Evolutionary conservation across 2,329 filamentous ascomycete genomes (phyloP).

Genomic region (Fusarium sp.): DNA sequence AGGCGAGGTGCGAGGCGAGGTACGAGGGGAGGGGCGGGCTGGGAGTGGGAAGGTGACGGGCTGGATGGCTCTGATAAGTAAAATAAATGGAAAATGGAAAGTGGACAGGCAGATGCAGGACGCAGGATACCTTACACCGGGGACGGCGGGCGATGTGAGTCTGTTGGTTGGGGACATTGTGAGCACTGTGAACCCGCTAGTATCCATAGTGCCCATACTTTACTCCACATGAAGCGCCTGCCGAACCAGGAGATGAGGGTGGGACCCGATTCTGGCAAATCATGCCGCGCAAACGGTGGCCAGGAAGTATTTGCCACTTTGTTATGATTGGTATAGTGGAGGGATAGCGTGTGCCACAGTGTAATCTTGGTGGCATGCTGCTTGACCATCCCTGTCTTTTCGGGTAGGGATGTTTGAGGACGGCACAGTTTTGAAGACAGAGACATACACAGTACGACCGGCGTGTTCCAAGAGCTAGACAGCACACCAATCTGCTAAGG

Average conservation of each 20-base stretch:
- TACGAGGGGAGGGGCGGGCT: constrained; percentile 45
- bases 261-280: constrained; percentile 48
- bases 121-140: constrained; percentile 30
- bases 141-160: constrained; percentile 46
- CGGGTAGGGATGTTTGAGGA: constrained; percentile 30
- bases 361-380: constrained; percentile 49
- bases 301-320: constrained; percentile 49
- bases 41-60: constrained; percentile 39
- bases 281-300: constrained; percentile 35
- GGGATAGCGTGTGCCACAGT: constrained; percentile 44
- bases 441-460: constrained; percentile 33
- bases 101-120: constrained; percentile 17
- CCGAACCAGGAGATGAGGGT: constrained; percentile 41
- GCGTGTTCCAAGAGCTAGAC: constrained; percentile 29
- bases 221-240: constrained; percentile 36
- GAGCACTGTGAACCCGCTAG: constrained; percentile 33
- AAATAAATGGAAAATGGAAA: constrained; percentile 26
- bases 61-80: constrained; percentile 42
- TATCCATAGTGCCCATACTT: constrained; percentile 15
- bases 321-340: constrained; percentile 47
- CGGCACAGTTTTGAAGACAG: constrained; percentile 39
- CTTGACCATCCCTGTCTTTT: constrained; percentile 28
- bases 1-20: constrained; percentile 45
- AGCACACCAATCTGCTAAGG: constrained; percentile 38
- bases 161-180: constrained; percentile 49